Evolutionary conservation across 805 yeast species (phyloP), one percentile per base, ranked within the genome.

Genomic region (Danielia oregonensis): DNA sequence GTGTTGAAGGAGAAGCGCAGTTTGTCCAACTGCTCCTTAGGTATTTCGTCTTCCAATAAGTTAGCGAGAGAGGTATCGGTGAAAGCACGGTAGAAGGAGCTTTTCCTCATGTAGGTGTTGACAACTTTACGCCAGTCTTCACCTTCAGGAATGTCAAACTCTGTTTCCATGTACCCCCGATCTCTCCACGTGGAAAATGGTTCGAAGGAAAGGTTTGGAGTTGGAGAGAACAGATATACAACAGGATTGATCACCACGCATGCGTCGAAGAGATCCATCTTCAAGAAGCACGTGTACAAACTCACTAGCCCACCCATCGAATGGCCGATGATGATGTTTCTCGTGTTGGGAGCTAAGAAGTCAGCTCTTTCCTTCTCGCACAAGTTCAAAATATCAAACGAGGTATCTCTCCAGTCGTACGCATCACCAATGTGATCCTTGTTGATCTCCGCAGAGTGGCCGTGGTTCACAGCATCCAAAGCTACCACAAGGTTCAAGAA

Each of bases 281-380:
- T 26, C 11, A 40, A 17, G 26, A 17, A 36, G 5, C 27, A 23
- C 22, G 32, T 11, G 13, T 28, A 26, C 19, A 43, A 16, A 16
- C 36, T 7, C 9, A 34, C 24, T 23, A 26, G 34, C 10, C 48
- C 50, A 2, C 48, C 48, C 46, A 46, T 40, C 12, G 48, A 43
- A 26, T 46, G 50, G 7, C 50, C 50, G 4, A 46, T 30, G 7
- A 40, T 18, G 8, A 46, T 32, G 35, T 40, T 43, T 8, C 33
- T 11, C 11, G 14, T 26, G 13, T 32, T 25, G 9, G 16, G 26
- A 10, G 17, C 17, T 16, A 36, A 21, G n/a, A 36, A 36, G 6
- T 18, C 25, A 12, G 22, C 33, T 8, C 10, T 17, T 25, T 32
- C 43, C 21, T 40, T 40, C 9, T 33, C 17, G 9, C 19, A 26